Conservation (phyloP, 2,329 filamentous ascomycete species). For the Huntiella savannae region DNA sequence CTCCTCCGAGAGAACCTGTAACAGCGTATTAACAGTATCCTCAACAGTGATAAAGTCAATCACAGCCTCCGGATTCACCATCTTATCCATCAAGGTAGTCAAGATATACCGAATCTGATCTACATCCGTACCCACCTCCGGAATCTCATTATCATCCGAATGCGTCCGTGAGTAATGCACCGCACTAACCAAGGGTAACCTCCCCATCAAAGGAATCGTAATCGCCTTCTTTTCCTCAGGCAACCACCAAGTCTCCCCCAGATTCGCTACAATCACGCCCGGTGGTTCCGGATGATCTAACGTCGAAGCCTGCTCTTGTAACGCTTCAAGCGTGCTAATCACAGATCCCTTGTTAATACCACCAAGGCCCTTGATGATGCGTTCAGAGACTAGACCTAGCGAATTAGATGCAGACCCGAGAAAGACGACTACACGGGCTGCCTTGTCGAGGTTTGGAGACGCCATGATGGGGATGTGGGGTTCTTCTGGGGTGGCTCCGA, state of each 20-base stretch:
- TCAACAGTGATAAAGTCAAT: constrained; percentile 56
- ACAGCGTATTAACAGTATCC: constrained; percentile 36
- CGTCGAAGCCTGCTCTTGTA: constrained; percentile 21
- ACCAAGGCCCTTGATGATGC: constrained; percentile 41
- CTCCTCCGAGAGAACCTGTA: constrained; percentile 38
- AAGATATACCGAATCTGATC: constrained; percentile 50
- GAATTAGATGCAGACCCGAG: constrained; percentile 56
- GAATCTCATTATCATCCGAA: no score
- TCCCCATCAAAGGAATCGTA: constrained; percentile 35
- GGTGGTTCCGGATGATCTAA: constrained; percentile 21
- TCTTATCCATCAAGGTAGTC: constrained; percentile 34
- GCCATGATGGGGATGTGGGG: constrained; percentile 52
- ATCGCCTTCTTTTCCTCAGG: constrained; percentile 41
- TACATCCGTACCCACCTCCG: no score
- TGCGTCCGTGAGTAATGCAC: constrained; percentile 27
- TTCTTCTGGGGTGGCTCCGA: constrained; percentile 22
- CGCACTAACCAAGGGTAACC: constrained; percentile 41
- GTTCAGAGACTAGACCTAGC: constrained; percentile 55
- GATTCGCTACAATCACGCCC: constrained; percentile 58
- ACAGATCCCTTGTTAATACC: constrained; percentile 54
- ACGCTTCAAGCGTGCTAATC: constrained; percentile 37
- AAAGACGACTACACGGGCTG: constrained; percentile 49
- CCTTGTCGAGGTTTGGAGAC: constrained; percentile 29
- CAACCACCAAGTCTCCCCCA: constrained; percentile 61
- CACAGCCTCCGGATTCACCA: constrained; percentile 29